These are phyloP conservation scores for Tricholomella constricta DNA, from an alignment of 768 basidiomycete species.

Conservation along the genomic window DNA sequence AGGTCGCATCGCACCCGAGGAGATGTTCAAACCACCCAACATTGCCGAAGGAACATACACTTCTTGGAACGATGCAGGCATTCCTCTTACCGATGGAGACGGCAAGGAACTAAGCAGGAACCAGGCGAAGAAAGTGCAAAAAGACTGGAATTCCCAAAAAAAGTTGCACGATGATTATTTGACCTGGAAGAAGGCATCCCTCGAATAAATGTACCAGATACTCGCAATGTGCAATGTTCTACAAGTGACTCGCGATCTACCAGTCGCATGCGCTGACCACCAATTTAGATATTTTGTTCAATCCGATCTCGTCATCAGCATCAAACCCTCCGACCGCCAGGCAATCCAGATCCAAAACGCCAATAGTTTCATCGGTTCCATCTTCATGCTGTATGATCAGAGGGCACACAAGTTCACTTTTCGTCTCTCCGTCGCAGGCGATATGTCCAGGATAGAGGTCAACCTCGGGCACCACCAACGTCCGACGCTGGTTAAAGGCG, in stretches of 20 bases:
- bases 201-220: constrained; percentile 16
- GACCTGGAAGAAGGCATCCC: constrained; percentile 39
- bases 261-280: constrained; percentile 68
- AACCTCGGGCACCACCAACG: constrained; percentile 77
- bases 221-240: neutral
- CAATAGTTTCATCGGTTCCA: constrained; percentile 37
- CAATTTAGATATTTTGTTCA: constrained; percentile 71
- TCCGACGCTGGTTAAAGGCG: constrained; percentile 57
- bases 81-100: constrained; percentile 83
- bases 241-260: constrained; percentile 35
- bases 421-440: constrained; percentile 89
- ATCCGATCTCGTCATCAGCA: constrained; percentile 73
- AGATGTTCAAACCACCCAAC: constrained; percentile 85
- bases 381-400: constrained; percentile 42
- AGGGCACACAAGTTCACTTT: constrained; percentile 89
- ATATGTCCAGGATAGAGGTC: constrained; percentile 89
- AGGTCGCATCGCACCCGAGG: constrained; percentile 70
- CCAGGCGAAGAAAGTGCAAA: constrained; percentile 72
- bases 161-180: constrained; percentile 82
- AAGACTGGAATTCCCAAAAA: constrained; percentile 71
- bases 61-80: constrained; percentile 82
- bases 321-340: constrained; percentile 70
- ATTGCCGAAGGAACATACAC: constrained; percentile 71
- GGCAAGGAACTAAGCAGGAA: constrained; percentile 88
- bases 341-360: constrained; percentile 88